Evolutionary conservation across 2,329 filamentous ascomycete species (phyloP), one percentile per base, ranked within the genome.

Genomic region (Tolypocladium tropicale): DNA sequence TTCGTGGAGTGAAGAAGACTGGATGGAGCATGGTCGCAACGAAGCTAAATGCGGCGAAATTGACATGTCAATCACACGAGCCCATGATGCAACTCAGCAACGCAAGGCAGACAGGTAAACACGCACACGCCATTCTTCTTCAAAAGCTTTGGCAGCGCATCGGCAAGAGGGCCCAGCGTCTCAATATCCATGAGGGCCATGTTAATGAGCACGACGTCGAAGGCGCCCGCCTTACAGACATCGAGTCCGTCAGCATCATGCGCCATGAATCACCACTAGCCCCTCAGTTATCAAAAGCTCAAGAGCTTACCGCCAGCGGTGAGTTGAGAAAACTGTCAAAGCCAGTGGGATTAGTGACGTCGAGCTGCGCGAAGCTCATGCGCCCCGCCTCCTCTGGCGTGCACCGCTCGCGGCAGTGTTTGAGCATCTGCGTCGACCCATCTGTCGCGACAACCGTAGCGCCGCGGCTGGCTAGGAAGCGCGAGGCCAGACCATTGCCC

Each of bases 131-230:
- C 75, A 21, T 68, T 67, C 10, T 66, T 65, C 23, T 71, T 71
- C 52, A 79, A 63, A 23, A 79, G 65, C 52, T 62, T 62, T 4
- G 71, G 71, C 33, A 80, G 62, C 1, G 71, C 69, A 14, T 65
- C 58, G 1, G 73, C 76, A 11, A 79, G 63, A 2, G 74, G 72
- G 11, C 72, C 69, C 6, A 79, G 62, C 9, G 68, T 69, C 23
- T 73, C 65, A 4, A 79, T 67, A 55, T 78, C 77, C 73, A 78
- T 78, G 48, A 78, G 64, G 10, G 75, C 76, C 72, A 78, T 78
- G 62, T 78, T 79, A 59, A 77, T 74, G 21, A 73, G 67, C 25
- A 78, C 64, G 21, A 76, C 64, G 55, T 78, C 74, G 59, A 76
- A 78, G 37, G 59, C 56, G 12, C 58, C 62, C 53, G 56, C 48